phyloP scores from a whole-genome alignment of 176 grass and related monocot genomes.

The Lolium rigidum region DNA sequence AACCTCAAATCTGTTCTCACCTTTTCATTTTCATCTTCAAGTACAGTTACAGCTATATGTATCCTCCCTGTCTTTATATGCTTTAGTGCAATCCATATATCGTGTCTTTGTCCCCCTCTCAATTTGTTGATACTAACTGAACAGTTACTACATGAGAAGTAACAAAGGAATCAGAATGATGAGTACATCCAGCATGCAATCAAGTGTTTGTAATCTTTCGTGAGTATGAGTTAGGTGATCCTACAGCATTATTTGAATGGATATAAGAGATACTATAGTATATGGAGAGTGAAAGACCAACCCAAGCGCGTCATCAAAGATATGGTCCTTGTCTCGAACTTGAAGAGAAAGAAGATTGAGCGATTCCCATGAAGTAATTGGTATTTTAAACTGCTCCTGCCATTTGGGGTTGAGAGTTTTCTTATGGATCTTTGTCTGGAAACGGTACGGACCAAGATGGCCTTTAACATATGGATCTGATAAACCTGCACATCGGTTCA shows the following conservation, averaged over 20 bases:
- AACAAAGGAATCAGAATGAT: conserved; percentile 16
- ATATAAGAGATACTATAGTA: neutral
- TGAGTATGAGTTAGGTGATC: neutral
- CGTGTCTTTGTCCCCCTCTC: conserved; percentile 84
- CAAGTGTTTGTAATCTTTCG: neutral
- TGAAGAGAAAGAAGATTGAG: conserved; percentile 79
- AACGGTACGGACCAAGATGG: conserved; percentile 75
- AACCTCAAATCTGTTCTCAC: conserved; percentile 41
- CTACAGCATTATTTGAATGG: conserved; percentile 15
- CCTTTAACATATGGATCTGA: conserved; percentile 93
- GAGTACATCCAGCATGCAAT: neutral
- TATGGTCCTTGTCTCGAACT: conserved; percentile 90
- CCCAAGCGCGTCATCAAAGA: conserved; percentile 96
- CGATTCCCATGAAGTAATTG: conserved; percentile 88
- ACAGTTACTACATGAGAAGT: conserved; percentile 58
- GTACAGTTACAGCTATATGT: conserved; percentile 79
- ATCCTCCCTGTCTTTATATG: conserved; percentile 91
- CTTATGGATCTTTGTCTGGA: conserved; percentile 89
- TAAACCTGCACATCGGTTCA: conserved; percentile 62
- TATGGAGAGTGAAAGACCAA: conserved; percentile 54
- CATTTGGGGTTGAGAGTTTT: conserved; percentile 96
- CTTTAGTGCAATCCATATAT: conserved; percentile 87
- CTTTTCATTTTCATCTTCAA: conserved; percentile 77
- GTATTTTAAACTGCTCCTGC: conserved; percentile 91
- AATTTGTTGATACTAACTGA: conserved; percentile 75